Evolutionary conservation across 805 yeast genomes (phyloP), one percentile per base, ranked within the genome.

Genomic region (Yamadazyma paraphyllophila): DNA sequence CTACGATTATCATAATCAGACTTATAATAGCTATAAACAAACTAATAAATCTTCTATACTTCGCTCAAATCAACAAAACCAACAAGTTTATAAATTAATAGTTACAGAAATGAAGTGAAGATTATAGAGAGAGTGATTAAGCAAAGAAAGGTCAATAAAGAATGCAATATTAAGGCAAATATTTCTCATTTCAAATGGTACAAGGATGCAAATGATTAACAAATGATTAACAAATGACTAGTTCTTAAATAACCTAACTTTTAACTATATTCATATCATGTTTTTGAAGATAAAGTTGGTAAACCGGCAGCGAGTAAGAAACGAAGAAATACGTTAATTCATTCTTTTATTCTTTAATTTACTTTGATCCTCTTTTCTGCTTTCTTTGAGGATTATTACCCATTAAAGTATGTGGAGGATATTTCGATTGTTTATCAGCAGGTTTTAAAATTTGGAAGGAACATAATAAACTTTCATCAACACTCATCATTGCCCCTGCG

Each of bases 401-500:
- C 52, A 51, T 49, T 41, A 51, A 51, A 8, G 55, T 49, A 46
- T 52, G 70, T 54, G 63, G 82, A 43, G 74, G 73, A 59, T 67
- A 71, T 67, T 86, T 85, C 52, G 87, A 84, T 71, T 89, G 89
- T 80, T 92, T 92, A 67, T 94, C 98, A 43, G 99, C 97, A 26
- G 99, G 99, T 71, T 94, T 94, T 67, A 92, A 81, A 61, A 92
- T 94, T 69, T 87, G 94, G 82, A 92, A 92, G 13, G 97, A 91
- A 75, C 99, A 92, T 60, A 92, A 77, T 61, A 92, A 79, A 67
- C 92, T 84, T 72, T 94, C 98, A 68, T 94, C 98, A 47, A 92
- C 98, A 61, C 95, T 83, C 99, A 92, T 92, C 98, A 94, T 94
- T 35, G 99, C 99, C 62, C 98, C 99, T 2, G 98, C 97, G 63